phyloP scores from a whole-genome alignment of 202 grass and related monocot species.

The Eragrostis tef region DNA sequence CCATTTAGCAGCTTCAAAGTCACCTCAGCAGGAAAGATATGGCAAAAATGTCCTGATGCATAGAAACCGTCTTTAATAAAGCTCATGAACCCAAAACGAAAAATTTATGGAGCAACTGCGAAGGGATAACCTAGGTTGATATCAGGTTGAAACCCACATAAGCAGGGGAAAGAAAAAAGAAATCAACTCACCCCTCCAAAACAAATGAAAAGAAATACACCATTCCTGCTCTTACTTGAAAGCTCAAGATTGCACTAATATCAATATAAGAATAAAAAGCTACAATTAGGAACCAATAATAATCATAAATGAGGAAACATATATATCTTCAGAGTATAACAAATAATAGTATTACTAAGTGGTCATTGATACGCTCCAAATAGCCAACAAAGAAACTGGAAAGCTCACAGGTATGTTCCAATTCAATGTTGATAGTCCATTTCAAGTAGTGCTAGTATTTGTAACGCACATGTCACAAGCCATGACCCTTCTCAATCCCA shows the following conservation, averaged over 20 bases:
- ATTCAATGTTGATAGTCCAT: slow-evolving; percentile 1
- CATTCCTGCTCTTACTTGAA: not conserved
- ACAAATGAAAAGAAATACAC: not conserved
- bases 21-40: not conserved
- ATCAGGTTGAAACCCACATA: not conserved
- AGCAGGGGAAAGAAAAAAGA: not conserved
- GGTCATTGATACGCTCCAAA: not conserved
- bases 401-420: slow-evolving; percentile 2
- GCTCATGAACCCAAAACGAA: not conserved
- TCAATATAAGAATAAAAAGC: not conserved
- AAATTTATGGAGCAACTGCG: not conserved
- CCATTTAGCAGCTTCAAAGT: not conserved
- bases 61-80: not conserved
- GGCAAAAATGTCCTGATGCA: not conserved
- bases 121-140: not conserved
- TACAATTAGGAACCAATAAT: not conserved
- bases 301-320: not conserved
- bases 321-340: not conserved
- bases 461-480: slow-evolving; percentile 14
- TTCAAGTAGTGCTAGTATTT: not conserved
- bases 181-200: not conserved
- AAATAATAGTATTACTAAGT: slow-evolving; percentile 19
- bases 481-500: not conserved
- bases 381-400: slow-evolving; percentile 1
- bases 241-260: not conserved